A percentile compares a stretch with the other conserved stretches of the same genome.
phyloP scores from a whole-genome alignment of 352 stramenopile species.

The Globisporangium camurandrum region DNA sequence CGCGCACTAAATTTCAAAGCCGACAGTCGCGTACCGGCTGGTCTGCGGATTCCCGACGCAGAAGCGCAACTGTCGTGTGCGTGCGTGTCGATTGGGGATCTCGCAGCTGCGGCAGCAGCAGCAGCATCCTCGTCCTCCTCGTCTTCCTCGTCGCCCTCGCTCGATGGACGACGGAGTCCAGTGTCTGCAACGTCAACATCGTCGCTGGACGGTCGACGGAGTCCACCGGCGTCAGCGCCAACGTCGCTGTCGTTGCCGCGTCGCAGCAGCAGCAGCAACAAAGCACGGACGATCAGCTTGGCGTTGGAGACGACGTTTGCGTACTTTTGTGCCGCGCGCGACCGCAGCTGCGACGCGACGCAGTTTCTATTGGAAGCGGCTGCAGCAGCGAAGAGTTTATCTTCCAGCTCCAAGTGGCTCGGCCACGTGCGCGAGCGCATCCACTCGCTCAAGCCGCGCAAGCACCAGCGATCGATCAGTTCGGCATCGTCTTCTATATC shows the following conservation, averaged over 20 bases:
- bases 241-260: not conserved
- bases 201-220: constrained; percentile 11
- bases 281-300: constrained; percentile 66
- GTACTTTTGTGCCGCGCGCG: constrained; percentile 59
- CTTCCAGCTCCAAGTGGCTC: constrained; percentile 53
- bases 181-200: constrained; percentile 9
- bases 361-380: constrained; percentile 56
- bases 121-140: too few species aligned
- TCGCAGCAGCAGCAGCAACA: constrained; percentile 49
- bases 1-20: constrained; percentile 74
- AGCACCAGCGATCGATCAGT: constrained; percentile 35
- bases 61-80: constrained; percentile 59
- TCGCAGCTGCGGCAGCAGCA: constrained; percentile 18
- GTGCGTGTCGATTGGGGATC: constrained; percentile 55
- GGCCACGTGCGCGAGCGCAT: constrained; percentile 51
- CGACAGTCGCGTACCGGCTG: constrained; percentile 31
- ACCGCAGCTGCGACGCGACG: constrained; percentile 33
- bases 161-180: too few species aligned
- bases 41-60: constrained; percentile 35
- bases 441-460: constrained; percentile 56
- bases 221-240: not conserved
- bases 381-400: constrained; percentile 15
- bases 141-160: too few species aligned
- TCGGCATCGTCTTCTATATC: too few species aligned
- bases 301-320: constrained; percentile 62